phyloP scores from a whole-genome alignment of 331 rosid genomes.

The Ulmus americana region DNA sequence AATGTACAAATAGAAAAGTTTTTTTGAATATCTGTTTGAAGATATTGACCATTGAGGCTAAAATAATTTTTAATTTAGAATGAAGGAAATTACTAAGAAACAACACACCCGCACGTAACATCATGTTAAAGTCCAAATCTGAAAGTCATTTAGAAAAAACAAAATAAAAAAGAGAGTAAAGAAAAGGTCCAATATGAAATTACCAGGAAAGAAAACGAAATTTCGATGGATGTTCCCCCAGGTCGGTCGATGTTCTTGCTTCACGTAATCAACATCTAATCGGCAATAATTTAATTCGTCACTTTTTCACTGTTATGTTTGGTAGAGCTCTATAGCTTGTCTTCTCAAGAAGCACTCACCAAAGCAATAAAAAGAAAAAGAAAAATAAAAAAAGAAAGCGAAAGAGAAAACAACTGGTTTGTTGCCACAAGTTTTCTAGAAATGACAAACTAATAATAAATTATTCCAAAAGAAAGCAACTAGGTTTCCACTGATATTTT shows the following conservation, averaged over 20 bases:
- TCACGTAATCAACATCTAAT: conserved; percentile 9
- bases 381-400: background rate
- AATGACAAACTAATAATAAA: too few species aligned
- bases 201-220: background rate
- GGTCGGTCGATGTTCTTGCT: background rate
- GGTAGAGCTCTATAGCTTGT: background rate
- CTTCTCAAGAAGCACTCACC: background rate
- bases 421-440: background rate
- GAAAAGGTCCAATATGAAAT: background rate
- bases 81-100: too few species aligned
- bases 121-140: too few species aligned
- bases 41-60: background rate
- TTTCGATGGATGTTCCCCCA: background rate
- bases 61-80: background rate
- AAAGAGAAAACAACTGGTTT: background rate
- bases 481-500: too few species aligned
- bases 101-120: too few species aligned
- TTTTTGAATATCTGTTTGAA: background rate
- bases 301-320: background rate
- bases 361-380: background rate
- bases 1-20: background rate
- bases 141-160: too few species aligned
- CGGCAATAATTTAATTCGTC: background rate
- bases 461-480: too few species aligned
- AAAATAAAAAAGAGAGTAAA: too few species aligned